Evolutionary conservation across 768 basidiomycete species (phyloP), one percentile per base, ranked within the genome.

Genomic region (Tulasnella sp.): DNA sequence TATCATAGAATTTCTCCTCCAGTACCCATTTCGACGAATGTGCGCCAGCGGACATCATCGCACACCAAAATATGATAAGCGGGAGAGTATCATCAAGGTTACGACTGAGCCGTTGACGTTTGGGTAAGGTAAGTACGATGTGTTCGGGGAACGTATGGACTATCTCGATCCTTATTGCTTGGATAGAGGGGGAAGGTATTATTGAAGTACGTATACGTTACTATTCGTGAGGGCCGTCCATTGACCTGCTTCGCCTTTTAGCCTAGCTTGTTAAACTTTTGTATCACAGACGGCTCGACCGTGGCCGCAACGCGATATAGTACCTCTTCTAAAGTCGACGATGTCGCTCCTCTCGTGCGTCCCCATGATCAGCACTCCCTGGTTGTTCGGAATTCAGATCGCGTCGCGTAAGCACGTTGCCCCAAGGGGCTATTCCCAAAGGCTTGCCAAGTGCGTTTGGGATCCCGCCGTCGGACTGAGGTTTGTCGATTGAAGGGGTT

Each of bases 181-280:
- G 49, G 96, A 99, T 68, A 98, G 96, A 96, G 92, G 96, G 84
- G 96, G 97, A 69, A n/a, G n/a, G n/a, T n/a, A n/a, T n/a, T n/a
- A n/a, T n/a, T n/a, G n/a, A n/a, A 59, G 58, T 59, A 61, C 37
- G 65, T 57, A 7, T 17, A 21, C 32, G 19, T 40, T 6, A 35
- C 48, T 29, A 35, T 19, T 34, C 35, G 19, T 42, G 21, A 48
- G 36, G 6, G 52, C 34, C 11, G n/a, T 9, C 31, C 2, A 23
- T 19, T 52, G 35, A 4, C 58, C 23, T 55, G 32, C 19, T 25
- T 25, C 37, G 7, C 52, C 59, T 53, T 56, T 7, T 62, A 90
- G 81, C 93, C 91, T 12, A 87, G 86, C 64, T 70, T 93, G 52
- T 78, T 92, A 82, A 98, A 98, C 67, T 99, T 94, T 67, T 93